Evolutionary conservation across 768 basidiomycete genomes (phyloP), one percentile per base, ranked within the genome.

Genomic region (Guyanaporus albipodus): DNA sequence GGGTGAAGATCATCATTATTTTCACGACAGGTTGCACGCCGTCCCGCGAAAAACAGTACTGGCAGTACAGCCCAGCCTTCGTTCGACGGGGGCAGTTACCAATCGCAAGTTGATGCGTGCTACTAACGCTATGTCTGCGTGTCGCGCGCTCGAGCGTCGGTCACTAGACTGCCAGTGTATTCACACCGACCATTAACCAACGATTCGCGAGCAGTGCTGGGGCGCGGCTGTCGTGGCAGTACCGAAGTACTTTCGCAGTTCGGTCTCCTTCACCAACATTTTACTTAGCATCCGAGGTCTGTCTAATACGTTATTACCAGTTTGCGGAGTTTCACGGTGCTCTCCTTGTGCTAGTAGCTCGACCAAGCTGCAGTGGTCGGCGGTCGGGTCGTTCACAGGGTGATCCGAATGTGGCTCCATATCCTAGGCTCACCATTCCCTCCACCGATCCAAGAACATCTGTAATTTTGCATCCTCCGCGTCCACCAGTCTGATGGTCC

Each of bases 21-120:
- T 29, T 17, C 23, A 32, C 15, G 10, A n/a, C 29, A 27, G 11
- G 22, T 37, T 54, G 26, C 39, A 15, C 27, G 33, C 22, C 10
- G 38, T 18, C 34, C 36, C 6, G 24, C 2, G 27, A 27, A 19
- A 21, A 29, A 41, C 2, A 19, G 8, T 18, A 24, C 24, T 23
- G 24, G 27, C 36, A 23, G 24, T 24, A 23, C 23, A 22, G 28
- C 26, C 18, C 34, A 6, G 6, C 23, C 39, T 32, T 35, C 39
- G n/a, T 23, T 43, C 53, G 54, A 45, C 38, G 11, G 36, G 26
- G 14, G 15, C 44, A 38, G 32, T 43, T 23, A 2, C 28, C 12
- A 29, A 29, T 11, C 28, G 15, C 24, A 17, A 12, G 19, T 15
- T 4, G 38, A 31, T 6, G 33, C 33, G 17, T 41, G 26, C 6